Percentiles rank a stretch among this genome's conserved stretches.
phyloP scores from a whole-genome alignment of 306 rosid genomes.

The Phaseolus lunatus region DNA sequence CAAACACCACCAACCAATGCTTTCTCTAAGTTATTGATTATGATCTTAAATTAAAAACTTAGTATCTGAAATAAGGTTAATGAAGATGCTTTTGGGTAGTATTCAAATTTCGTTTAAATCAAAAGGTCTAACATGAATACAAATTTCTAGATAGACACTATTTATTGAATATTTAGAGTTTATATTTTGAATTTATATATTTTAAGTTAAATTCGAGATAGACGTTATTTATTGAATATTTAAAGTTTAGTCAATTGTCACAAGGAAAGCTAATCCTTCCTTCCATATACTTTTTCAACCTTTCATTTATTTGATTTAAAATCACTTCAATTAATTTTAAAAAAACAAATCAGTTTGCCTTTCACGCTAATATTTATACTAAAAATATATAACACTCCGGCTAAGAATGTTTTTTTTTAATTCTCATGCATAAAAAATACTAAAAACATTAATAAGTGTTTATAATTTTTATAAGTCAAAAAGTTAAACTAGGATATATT shows the following conservation, averaged over 20 bases:
- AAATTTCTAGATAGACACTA: no score
- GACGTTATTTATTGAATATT: not conserved
- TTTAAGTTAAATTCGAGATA: not conserved
- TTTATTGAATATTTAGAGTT: not conserved
- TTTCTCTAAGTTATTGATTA: conserved; percentile 1
- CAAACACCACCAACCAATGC: conserved; percentile 6
- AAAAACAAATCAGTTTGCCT: not conserved
- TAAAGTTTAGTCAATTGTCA: not conserved
- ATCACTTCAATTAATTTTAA: not conserved
- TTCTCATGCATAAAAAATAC: no score
- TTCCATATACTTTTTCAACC: not conserved
- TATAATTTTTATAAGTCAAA: not conserved
- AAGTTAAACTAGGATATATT: no score
- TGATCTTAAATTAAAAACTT: conserved; percentile 7
- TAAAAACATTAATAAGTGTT: not conserved
- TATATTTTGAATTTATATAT: not conserved
- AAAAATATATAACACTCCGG: no score
- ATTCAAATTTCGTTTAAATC: conserved; percentile 5
- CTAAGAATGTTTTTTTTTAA: no score
- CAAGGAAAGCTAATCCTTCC: not conserved
- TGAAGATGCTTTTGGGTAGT: not conserved
- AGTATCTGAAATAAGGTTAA: conserved; percentile 3
- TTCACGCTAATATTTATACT: not conserved
- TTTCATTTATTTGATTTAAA: conserved; percentile 11
- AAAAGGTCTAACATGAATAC: not conserved